Evolutionary conservation across 495 filamentous ascomycete genomes (phyloP).

Genomic region (Annulohypoxylon moriforme): DNA sequence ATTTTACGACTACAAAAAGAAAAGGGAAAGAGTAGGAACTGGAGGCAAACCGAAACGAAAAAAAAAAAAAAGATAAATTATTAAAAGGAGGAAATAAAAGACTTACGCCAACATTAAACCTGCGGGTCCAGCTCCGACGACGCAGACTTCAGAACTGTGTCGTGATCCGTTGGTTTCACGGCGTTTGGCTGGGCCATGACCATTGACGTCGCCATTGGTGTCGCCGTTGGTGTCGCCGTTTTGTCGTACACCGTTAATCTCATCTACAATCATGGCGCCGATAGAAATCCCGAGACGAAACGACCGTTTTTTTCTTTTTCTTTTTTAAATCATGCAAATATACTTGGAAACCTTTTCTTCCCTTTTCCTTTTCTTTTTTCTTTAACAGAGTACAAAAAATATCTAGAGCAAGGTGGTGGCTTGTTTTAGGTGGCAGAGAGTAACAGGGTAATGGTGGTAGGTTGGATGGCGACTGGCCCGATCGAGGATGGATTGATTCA

Average conservation of each 20-base stretch:
- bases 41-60: conserved; percentile 8
- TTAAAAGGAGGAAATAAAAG: background rate
- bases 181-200: conserved; percentile 41
- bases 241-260: conserved; percentile 43
- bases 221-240: conserved; percentile 41
- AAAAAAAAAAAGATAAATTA: background rate
- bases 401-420: conserved; percentile 27
- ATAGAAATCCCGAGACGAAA: conserved; percentile 24
- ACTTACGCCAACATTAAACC: conserved; percentile 75
- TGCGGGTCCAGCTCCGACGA: conserved; percentile 77
- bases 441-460: conserved; percentile 18
- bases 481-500: conserved; percentile 38
- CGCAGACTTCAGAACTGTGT: conserved; percentile 65
- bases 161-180: conserved; percentile 47
- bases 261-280: conserved; percentile 39
- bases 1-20: background rate
- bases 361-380: background rate
- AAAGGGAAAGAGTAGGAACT: background rate
- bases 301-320: too few species aligned
- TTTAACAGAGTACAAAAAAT: conserved; percentile 19
- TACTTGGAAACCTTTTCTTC: conserved; percentile 19
- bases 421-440: conserved; percentile 37
- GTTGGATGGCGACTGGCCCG: conserved; percentile 31
- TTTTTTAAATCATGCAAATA: conserved; percentile 28
- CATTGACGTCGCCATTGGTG: conserved; percentile 39